Evolutionary conservation across 768 basidiomycete species (phyloP).

Genomic region (Russula sp.): DNA sequence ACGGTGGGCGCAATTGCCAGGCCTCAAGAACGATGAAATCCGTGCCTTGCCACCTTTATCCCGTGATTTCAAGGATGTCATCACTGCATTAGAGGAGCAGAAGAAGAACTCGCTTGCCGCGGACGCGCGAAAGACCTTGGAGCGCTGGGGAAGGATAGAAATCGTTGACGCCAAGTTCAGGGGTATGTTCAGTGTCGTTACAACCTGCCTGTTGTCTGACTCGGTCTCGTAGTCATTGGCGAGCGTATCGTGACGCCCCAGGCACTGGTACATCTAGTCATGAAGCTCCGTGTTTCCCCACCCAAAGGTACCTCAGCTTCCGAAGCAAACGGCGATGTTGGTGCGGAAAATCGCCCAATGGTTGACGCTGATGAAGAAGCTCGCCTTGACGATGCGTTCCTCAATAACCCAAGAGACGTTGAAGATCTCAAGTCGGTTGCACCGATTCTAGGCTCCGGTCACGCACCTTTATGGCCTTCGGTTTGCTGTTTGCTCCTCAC

Average conservation of each 20-base stretch:
- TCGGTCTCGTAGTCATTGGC: slow-evolving; percentile 64
- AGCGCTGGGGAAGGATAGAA: slow-evolving; percentile 72
- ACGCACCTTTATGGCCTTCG: slow-evolving; percentile 90
- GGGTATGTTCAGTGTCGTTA: slow-evolving; percentile 47
- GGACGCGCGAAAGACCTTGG: slow-evolving; percentile 62
- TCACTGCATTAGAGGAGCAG: slow-evolving; percentile 50
- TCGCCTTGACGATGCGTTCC: slow-evolving; percentile 63
- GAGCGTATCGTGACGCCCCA: slow-evolving; percentile 86
- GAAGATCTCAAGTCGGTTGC: slow-evolving; percentile 54
- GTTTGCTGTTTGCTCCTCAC: slow-evolving; percentile 44
- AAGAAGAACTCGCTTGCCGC: slow-evolving; percentile 45
- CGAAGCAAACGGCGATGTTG: slow-evolving; percentile 34
- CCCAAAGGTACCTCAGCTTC: slow-evolving; percentile 38
- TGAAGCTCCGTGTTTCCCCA: slow-evolving; percentile 74
- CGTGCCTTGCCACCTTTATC: slow-evolving; percentile 43
- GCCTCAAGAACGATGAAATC: slow-evolving; percentile 55
- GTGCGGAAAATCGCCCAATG: slow-evolving; percentile 46
- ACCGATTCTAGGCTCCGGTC: slow-evolving; percentile 58
- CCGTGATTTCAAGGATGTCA: slow-evolving; percentile 43
- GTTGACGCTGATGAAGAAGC: slow-evolving; percentile 45
- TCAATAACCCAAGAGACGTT: slow-evolving; percentile 56
- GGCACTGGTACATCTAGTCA: slow-evolving; percentile 80
- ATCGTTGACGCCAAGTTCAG: slow-evolving; percentile 82
- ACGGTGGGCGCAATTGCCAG: slow-evolving; percentile 74
- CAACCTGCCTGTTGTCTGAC: slow-evolving; percentile 3